These are phyloP conservation scores for Arachis hypogaea DNA, from an alignment of 306 rosid species.

Conservation along the genomic window DNA sequence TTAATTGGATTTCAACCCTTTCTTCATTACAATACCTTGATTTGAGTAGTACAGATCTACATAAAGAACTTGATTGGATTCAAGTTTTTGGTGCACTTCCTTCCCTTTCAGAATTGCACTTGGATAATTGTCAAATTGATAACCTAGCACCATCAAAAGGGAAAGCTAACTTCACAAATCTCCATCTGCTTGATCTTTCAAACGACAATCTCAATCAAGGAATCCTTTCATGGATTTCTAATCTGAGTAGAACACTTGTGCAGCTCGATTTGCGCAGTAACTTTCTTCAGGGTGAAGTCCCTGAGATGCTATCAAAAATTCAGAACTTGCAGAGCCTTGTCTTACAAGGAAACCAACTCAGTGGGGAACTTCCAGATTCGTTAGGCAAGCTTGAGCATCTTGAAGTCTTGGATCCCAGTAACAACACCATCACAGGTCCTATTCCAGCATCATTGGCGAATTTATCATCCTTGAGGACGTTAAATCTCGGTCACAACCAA, in stretches of 20 bases:
- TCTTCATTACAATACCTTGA: constrained; percentile 38
- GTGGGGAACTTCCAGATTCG: constrained; percentile 30
- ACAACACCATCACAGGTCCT: constrained; percentile 30
- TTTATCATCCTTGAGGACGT: constrained; percentile 34
- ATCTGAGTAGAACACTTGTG: constrained; percentile 24
- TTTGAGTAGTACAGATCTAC: constrained; percentile 31
- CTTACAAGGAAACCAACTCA: constrained; percentile 28
- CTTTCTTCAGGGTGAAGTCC: constrained; percentile 25
- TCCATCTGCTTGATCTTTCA: too few species aligned
- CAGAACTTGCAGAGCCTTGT: constrained; percentile 22
- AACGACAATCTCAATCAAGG: constrained; percentile 12
- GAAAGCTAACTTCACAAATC: too few species aligned
- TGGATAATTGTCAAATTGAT: background rate
- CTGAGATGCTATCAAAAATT: constrained; percentile 19
- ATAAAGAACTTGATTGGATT: constrained; percentile 34
- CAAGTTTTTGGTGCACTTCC: constrained; percentile 30
- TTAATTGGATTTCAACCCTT: constrained; percentile 38
- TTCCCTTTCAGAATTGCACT: constrained; percentile 38
- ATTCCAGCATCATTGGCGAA: constrained; percentile 37
- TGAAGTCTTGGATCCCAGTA: constrained; percentile 7
- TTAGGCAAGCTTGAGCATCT: constrained; percentile 33
- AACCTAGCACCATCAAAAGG: too few species aligned
- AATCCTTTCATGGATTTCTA: constrained; percentile 30
- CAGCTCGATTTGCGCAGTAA: constrained; percentile 17
- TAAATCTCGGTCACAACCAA: constrained; percentile 27